phyloP scores from a whole-genome alignment of 2,329 filamentous ascomycete genomes.

The Fusarium abutilonis region DNA sequence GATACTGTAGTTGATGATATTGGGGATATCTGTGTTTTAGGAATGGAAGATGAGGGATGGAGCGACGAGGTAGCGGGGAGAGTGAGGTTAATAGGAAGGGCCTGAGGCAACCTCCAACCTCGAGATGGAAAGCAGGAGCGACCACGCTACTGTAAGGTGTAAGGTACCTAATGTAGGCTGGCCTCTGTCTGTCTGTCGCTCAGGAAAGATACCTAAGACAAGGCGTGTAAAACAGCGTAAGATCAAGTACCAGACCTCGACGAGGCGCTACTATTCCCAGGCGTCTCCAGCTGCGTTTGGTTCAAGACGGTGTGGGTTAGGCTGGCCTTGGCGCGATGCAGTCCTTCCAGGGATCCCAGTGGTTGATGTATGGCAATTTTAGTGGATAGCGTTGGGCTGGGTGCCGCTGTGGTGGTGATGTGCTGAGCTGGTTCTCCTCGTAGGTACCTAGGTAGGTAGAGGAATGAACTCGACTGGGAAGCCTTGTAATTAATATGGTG shows the following conservation, averaged over 20 bases:
- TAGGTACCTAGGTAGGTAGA: background rate
- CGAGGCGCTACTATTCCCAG: conserved; percentile 29
- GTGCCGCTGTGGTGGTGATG: background rate
- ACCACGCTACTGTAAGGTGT: background rate
- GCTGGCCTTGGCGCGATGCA: conserved; percentile 28
- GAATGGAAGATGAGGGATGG: background rate
- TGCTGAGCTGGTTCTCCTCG: background rate
- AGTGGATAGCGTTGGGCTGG: background rate
- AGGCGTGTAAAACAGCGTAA: conserved; percentile 1
- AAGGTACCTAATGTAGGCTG: background rate
- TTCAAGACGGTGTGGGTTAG: conserved; percentile 33
- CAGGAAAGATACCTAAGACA: conserved; percentile 25
- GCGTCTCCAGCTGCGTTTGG: conserved; percentile 23
- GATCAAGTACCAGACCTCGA: conserved; percentile 24
- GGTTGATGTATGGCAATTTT: conserved; percentile 1
- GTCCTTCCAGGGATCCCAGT: conserved; percentile 22
- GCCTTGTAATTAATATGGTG: background rate
- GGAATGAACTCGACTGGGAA: background rate
- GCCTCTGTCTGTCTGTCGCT: conserved; percentile 9
- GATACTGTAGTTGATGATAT: conserved; percentile 7
- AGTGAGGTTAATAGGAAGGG: background rate
- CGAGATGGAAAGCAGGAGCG: conserved; percentile 1
- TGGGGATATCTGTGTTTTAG: background rate
- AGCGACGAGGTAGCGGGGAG: background rate
- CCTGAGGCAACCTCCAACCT: background rate